A percentile compares a stretch with the other conserved stretches of the same genome.
phyloP scores from a whole-genome alignment of 352 stramenopile genomes.

The Globisporangium cystogenes region DNA sequence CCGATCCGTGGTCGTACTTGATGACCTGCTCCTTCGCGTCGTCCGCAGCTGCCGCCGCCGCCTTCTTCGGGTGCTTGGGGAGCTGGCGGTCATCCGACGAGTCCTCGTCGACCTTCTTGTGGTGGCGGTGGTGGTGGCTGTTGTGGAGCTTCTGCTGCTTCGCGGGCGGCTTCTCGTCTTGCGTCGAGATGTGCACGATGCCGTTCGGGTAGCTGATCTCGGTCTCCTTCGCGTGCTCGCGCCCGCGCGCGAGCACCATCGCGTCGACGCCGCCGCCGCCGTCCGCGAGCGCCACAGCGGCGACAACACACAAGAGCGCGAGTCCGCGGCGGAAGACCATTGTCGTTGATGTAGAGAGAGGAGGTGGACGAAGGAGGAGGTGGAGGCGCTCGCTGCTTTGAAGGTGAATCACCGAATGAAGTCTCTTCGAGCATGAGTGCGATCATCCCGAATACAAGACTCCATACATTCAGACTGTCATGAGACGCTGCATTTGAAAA shows the following conservation, averaged over 20 bases:
- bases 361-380: neutral
- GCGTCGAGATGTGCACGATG: constrained; percentile 21
- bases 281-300: constrained; percentile 20
- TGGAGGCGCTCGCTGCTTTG: neutral
- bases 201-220: constrained; percentile 31
- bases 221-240: constrained; percentile 13
- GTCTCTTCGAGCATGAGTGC: too few species aligned
- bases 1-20: constrained; percentile 46
- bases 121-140: constrained; percentile 11
- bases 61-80: constrained; percentile 19
- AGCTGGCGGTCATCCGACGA: constrained; percentile 15
- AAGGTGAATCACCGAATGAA: neutral
- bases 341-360: neutral
- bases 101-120: constrained; percentile 18
- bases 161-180: constrained; percentile 3
- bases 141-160: constrained; percentile 19
- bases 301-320: constrained; percentile 28
- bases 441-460: too few species aligned
- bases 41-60: constrained; percentile 10
- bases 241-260: constrained; percentile 16
- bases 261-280: constrained; percentile 18
- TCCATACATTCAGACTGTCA: too few species aligned
- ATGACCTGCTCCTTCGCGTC: constrained; percentile 23
- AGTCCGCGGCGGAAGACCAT: constrained; percentile 36
- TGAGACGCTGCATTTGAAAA: too few species aligned